phyloP scores from a whole-genome alignment of 148 eudicot genomes.

The Bassia scoparia region DNA sequence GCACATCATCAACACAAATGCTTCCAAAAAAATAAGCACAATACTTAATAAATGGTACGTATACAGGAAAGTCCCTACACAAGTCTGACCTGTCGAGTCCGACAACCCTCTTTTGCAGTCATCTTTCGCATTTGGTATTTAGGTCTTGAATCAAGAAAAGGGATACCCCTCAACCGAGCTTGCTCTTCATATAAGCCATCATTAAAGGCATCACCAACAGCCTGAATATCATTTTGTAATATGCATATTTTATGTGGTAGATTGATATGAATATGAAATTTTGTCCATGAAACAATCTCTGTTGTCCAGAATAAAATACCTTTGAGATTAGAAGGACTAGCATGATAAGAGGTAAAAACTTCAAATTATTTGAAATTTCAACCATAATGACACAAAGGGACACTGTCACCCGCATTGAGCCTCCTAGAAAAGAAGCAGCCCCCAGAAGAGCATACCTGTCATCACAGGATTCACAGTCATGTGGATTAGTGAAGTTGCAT shows the following conservation, averaged over 20 bases:
- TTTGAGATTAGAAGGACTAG: slow-evolving; percentile 97
- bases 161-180: slow-evolving; percentile 79
- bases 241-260: not conserved
- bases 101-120: slow-evolving; percentile 83
- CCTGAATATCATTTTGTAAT: slow-evolving; percentile 40
- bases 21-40: not conserved
- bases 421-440: slow-evolving; percentile 98
- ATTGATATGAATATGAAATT: slow-evolving; percentile 5
- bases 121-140: slow-evolving; percentile 80
- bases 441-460: slow-evolving; percentile 90
- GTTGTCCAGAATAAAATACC: slow-evolving; percentile 35
- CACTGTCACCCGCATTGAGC: slow-evolving; percentile 98
- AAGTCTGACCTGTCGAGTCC: slow-evolving; percentile 58
- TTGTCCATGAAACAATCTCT: not conserved
- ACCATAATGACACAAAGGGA: slow-evolving; percentile 99
- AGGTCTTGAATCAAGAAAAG: slow-evolving; percentile 86
- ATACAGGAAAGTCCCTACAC: not conserved
- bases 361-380: slow-evolving; percentile 91
- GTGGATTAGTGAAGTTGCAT: not conserved
- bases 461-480: slow-evolving; percentile 12
- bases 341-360: slow-evolving; percentile 94
- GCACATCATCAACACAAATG: not conserved
- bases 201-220: slow-evolving; percentile 98
- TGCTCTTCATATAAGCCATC: slow-evolving; percentile 97
- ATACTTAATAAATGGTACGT: not conserved